Base-by-base conservation (phyloP, 331 rosid genomes). In the Quercus tomentella region DNA sequence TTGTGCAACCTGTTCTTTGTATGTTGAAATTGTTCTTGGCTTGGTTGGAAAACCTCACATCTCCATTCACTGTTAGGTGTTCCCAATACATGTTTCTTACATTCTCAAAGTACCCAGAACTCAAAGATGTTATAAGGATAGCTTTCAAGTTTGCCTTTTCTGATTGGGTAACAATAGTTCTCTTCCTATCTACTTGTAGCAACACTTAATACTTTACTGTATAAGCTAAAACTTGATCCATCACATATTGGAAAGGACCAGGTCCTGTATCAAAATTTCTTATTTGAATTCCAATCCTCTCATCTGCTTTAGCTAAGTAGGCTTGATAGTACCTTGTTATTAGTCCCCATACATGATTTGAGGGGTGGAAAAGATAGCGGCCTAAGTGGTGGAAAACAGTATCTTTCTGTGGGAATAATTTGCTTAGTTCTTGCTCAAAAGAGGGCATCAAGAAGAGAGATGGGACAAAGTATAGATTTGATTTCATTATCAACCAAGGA, bases 301-400 rank as follows among this genome's bases (percentile, higher is more conserved):
- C 87, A 77, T 88, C 91, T 68, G 80, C 90, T 35, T 81, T 88
- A 12, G 88, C 86, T 62, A 91, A 82, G 84, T 89, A 88, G 69
- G 92, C 84, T 61, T 84, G 58, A 30, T 91, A 87, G 75, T 88
- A 89, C 77, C 97, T 80, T 15, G 72, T 81, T 55, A 89, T 84
- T 15, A 89, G 72, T n/a, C 94, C 92, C 93, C 93, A 93, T 4
- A 89, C 94, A 31, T 81, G 87, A 85, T 91, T 89, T 8, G 91
- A 73, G 11, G 93, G 97, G 79, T 89, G 97, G 76, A 93, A 88
- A 66, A 93, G 89, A 80, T 89, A 88, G 63, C 93, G 74, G 4
- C 94, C 88, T 61, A 91, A 26, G 78, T 85, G 89, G 77, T 93
- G 94, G 78, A 93, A 93, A 52, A 88, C 85, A 17, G 92, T 84